These are phyloP conservation scores for Pisolithus albus DNA, from an alignment of 768 basidiomycete genomes.

Conservation along the genomic window DNA sequence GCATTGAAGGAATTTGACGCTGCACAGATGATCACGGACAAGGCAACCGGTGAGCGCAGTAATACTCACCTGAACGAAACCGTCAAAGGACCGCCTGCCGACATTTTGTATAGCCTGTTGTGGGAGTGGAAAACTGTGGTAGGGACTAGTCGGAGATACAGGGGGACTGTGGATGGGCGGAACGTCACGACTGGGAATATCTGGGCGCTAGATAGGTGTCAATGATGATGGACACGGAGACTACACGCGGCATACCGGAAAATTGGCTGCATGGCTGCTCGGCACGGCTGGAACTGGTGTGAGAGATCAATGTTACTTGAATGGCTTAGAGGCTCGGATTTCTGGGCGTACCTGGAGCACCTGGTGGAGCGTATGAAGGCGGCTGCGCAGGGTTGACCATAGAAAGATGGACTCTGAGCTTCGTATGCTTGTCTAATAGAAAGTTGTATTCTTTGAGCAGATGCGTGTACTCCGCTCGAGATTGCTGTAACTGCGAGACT, in stretches of 20 bases:
- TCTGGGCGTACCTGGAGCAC: constrained; percentile 4
- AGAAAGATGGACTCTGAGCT: constrained; percentile 9
- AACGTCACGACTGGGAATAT: neutral
- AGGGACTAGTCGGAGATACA: neutral
- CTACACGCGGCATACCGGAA: neutral
- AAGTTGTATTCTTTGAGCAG: constrained; percentile 17
- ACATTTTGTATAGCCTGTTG: neutral
- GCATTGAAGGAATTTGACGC: neutral
- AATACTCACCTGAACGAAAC: neutral
- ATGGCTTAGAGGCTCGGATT: neutral
- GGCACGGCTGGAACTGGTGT: neutral
- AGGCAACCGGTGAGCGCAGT: neutral
- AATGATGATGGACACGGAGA: neutral
- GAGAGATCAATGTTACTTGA: neutral
- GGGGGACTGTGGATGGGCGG: neutral
- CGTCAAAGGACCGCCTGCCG: neutral
- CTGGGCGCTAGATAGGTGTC: neutral
- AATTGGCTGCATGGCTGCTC: neutral
- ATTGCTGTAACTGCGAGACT: constrained; percentile 11
- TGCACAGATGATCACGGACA: neutral
- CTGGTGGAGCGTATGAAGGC: neutral
- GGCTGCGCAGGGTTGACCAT: constrained; percentile 2
- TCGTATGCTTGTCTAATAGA: constrained; percentile 17
- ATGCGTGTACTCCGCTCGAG: constrained; percentile 12
- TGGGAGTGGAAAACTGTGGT: neutral